These are phyloP conservation scores for Glycine latifolia DNA, from an alignment of 306 rosid genomes.

Conservation along the genomic window DNA sequence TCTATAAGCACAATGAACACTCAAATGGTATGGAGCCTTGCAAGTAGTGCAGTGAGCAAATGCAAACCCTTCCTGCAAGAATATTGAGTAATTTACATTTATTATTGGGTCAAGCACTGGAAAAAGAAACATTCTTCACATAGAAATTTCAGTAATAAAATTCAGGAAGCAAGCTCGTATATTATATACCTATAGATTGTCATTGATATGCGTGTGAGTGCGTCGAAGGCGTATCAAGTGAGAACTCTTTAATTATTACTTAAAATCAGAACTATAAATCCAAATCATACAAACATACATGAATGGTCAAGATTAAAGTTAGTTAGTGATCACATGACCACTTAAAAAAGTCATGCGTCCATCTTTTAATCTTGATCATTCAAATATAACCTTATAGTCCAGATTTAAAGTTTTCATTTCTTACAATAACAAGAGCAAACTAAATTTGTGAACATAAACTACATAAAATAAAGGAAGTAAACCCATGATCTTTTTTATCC, in stretches of 20 bases:
- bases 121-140: not conserved
- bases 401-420: too few relatives aligned
- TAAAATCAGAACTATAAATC: too few relatives aligned
- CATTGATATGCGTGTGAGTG: not conserved
- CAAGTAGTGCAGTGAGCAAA: conserved; percentile 94
- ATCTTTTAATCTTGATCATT: too few relatives aligned
- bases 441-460: not conserved
- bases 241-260: too few relatives aligned
- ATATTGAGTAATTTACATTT: conserved; percentile 25
- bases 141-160: not conserved
- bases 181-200: not conserved
- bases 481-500: not conserved
- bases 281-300: too few relatives aligned
- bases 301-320: too few relatives aligned
- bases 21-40: conserved; percentile 80
- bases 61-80: conserved; percentile 88
- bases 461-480: not conserved
- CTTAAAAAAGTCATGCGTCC: too few relatives aligned
- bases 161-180: not conserved
- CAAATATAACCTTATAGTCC: too few relatives aligned
- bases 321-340: too few relatives aligned
- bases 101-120: not conserved
- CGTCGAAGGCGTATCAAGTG: too few relatives aligned
- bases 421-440: conserved; percentile 1
- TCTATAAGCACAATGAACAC: conserved; percentile 75